Evolutionary conservation across 176 grass and related monocot species (phyloP).

Genomic region (Paspalum notatum): DNA sequence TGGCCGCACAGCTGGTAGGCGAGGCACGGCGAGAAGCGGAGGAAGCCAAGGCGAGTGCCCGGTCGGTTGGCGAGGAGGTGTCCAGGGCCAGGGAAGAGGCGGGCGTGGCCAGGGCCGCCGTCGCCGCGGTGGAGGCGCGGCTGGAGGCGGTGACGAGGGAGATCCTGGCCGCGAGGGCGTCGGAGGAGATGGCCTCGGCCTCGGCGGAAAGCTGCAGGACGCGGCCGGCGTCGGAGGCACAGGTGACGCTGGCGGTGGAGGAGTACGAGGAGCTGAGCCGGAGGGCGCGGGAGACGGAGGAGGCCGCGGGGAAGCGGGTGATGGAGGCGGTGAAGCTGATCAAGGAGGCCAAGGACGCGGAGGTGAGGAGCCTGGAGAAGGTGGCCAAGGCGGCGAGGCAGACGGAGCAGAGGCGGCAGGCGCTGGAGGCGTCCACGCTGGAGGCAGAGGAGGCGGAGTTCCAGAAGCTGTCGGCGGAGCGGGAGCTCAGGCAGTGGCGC

Average conservation of each 20-base stretch:
- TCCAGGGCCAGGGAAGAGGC: constrained; percentile 52
- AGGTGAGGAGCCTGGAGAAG: constrained; percentile 51
- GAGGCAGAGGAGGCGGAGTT: constrained; percentile 61
- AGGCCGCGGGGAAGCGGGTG: constrained; percentile 50
- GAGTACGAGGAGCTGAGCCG: constrained; percentile 72
- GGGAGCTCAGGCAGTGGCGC: constrained; percentile 62
- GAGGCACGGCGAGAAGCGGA: constrained; percentile 54
- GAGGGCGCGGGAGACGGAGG: constrained; percentile 60
- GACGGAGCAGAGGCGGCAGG: constrained; percentile 50
- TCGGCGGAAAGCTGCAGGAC: constrained; percentile 32
- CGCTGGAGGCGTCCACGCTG: constrained; percentile 42
- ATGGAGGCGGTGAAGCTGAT: constrained; percentile 57
- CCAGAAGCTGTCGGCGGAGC: constrained; percentile 46
- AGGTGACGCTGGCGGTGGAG: constrained; percentile 46
- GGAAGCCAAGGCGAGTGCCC: constrained; percentile 47
- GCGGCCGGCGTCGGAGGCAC: background rate
- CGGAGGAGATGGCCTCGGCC: constrained; percentile 48
- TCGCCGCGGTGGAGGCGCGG: constrained; percentile 44
- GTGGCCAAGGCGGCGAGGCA: constrained; percentile 37
- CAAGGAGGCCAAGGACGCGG: constrained; percentile 65
- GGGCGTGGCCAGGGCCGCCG: constrained; percentile 38
- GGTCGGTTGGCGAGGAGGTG: constrained; percentile 51
- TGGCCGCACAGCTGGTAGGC: constrained; percentile 23
- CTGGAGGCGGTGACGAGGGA: constrained; percentile 59
- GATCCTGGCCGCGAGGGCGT: constrained; percentile 55